Conservation (phyloP, 257 asterid species). For the Rubia yunnanensis region DNA sequence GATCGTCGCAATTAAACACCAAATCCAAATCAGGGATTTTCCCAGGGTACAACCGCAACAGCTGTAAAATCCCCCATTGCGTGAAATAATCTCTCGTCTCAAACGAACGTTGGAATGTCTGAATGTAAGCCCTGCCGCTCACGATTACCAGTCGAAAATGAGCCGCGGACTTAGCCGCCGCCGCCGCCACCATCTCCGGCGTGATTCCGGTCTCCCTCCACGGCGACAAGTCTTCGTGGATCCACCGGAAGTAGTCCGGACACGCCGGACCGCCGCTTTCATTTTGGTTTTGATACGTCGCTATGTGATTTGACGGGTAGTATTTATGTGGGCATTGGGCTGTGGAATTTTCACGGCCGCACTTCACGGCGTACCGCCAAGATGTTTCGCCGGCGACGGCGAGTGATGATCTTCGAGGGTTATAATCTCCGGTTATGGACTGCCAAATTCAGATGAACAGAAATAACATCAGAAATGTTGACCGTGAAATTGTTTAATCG, state of each 20-base stretch:
- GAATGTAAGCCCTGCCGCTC: slow-evolving; percentile 25
- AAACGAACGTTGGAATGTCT: slow-evolving; percentile 12
- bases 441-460: not conserved
- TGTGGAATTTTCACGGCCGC: slow-evolving; percentile 14
- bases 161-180: slow-evolving; percentile 13
- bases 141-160: slow-evolving; percentile 22
- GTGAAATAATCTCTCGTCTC: slow-evolving; percentile 26
- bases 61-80: slow-evolving; percentile 32
- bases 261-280: slow-evolving; percentile 9
- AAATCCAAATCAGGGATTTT: slow-evolving; percentile 29
- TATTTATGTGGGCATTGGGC: slow-evolving; percentile 21
- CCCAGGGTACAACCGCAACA: slow-evolving; percentile 31
- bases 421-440: not conserved
- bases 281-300: not conserved
- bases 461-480: too few relatives aligned
- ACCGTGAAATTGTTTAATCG: too few relatives aligned
- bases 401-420: slow-evolving; percentile 14
- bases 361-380: slow-evolving; percentile 18
- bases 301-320: slow-evolving; percentile 13
- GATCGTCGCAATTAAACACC: slow-evolving; percentile 20
- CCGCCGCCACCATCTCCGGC: slow-evolving; percentile 22
- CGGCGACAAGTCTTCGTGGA: slow-evolving; percentile 28
- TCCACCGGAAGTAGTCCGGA: slow-evolving; percentile 35
- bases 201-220: slow-evolving; percentile 36
- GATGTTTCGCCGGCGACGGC: slow-evolving; percentile 3